Evolutionary conservation across 768 basidiomycete genomes (phyloP).

Genomic region (Lentinula boryana): DNA sequence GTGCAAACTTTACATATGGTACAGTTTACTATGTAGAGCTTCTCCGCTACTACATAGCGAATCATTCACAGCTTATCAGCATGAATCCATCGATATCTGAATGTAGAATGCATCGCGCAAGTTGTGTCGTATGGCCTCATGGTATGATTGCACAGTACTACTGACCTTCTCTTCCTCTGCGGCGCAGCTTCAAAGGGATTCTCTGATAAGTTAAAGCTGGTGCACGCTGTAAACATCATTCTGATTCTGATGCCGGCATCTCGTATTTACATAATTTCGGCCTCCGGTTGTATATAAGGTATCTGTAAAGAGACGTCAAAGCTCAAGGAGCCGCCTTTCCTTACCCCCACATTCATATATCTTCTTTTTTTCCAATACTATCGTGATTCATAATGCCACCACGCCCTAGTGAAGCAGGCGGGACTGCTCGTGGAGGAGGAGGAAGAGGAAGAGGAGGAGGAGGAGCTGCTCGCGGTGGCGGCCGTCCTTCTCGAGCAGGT

Average conservation of each 20-base stretch:
- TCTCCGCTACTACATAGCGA: too few relatives aligned
- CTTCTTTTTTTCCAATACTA: not conserved
- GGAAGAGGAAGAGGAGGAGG: not conserved
- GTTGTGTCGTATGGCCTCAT: too few relatives aligned
- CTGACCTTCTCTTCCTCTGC: not conserved
- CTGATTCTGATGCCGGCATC: too few relatives aligned
- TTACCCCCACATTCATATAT: not conserved
- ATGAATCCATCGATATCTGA: not conserved
- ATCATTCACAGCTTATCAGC: not conserved
- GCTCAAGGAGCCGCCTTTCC: not conserved
- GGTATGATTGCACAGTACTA: too few relatives aligned
- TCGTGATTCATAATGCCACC: not conserved
- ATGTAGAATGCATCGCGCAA: not conserved
- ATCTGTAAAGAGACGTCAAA: not conserved
- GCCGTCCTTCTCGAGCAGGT: not conserved
- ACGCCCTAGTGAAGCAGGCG: not conserved
- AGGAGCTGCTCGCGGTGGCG: not conserved
- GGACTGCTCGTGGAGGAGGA: not conserved
- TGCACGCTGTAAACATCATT: too few relatives aligned
- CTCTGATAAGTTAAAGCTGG: too few relatives aligned
- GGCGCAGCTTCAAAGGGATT: too few relatives aligned
- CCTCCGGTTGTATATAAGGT: not conserved
- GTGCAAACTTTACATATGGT: not conserved
- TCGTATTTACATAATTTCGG: not conserved
- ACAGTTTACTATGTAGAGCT: too few relatives aligned